Evolutionary conservation across 176 grass and related monocot genomes (phyloP).

Genomic region (Luzula sylvatica): DNA sequence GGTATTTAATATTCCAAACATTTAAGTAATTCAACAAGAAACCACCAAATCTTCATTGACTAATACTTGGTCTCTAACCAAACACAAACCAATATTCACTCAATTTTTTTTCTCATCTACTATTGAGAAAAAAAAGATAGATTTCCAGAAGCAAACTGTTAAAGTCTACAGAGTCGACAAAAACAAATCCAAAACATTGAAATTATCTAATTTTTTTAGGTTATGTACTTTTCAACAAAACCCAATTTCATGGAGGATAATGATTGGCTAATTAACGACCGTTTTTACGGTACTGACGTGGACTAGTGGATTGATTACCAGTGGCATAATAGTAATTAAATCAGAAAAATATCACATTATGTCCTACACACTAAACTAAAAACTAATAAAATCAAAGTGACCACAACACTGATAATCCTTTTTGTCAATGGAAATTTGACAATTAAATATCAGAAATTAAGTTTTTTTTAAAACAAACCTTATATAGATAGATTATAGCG

Average conservation of each 20-base stretch:
- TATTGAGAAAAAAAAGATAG: not conserved
- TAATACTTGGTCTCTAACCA: conserved; percentile 9
- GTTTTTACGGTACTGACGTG: conserved; percentile 5
- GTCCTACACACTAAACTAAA: not conserved
- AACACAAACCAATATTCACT: conserved; percentile 5
- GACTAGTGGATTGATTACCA: conserved; percentile 7
- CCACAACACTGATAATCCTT: not conserved
- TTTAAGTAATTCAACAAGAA: conserved; percentile 16
- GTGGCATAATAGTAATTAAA: not conserved
- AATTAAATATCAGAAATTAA: conserved; percentile 11
- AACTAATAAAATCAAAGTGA: not conserved
- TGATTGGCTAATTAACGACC: conserved; percentile 1
- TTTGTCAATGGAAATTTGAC: not conserved
- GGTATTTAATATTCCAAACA: too few species aligned
- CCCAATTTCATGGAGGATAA: too few species aligned
- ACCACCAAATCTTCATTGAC: conserved; percentile 24
- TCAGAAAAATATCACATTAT: not conserved
- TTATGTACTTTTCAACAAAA: too few species aligned
- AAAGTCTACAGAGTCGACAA: too few species aligned
- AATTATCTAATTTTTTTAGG: too few species aligned
- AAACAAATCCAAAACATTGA: too few species aligned
- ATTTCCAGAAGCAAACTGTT: too few species aligned
- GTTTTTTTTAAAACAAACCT: not conserved
- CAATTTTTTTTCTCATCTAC: conserved; percentile 24
- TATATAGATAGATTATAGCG: conserved; percentile 30